phyloP scores from a whole-genome alignment of 2,329 filamentous ascomycete species.

The Trichoderma aggressivum region DNA sequence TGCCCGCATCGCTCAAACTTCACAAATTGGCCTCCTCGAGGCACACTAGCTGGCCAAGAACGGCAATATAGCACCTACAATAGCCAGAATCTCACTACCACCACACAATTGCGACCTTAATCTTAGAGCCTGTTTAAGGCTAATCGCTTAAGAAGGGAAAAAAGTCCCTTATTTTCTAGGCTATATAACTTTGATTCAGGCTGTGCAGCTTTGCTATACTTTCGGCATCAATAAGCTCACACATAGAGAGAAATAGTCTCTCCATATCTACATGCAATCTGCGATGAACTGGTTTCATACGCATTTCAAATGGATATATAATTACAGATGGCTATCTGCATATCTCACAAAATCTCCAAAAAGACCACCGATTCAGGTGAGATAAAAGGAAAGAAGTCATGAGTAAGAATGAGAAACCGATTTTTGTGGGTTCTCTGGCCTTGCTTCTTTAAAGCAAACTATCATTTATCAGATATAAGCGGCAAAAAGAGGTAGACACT shows the following conservation, averaged over 20 bases:
- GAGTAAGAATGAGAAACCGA: not conserved
- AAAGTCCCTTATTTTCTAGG: not conserved
- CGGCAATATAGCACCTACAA: not conserved
- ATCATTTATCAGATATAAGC: too few species aligned
- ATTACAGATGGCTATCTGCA: not conserved
- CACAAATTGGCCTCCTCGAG: not conserved
- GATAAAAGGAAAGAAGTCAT: not conserved
- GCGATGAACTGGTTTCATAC: too few species aligned
- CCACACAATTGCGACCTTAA: not conserved
- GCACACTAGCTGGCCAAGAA: not conserved
- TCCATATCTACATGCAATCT: too few species aligned
- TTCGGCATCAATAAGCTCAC: not conserved
- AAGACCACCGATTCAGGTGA: not conserved
- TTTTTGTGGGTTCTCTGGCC: not conserved
- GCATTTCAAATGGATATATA: not conserved
- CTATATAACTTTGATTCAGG: not conserved
- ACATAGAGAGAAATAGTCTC: not conserved
- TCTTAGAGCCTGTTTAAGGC: not conserved
- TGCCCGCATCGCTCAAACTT: not conserved
- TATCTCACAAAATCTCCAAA: not conserved
- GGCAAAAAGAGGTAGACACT: too few species aligned
- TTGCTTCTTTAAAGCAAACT: not conserved
- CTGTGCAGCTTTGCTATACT: not conserved
- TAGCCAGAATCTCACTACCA: not conserved
- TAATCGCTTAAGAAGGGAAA: not conserved